Evolutionary conservation across 768 basidiomycete genomes (phyloP).

Genomic region (Auriscalpium microsporum): DNA sequence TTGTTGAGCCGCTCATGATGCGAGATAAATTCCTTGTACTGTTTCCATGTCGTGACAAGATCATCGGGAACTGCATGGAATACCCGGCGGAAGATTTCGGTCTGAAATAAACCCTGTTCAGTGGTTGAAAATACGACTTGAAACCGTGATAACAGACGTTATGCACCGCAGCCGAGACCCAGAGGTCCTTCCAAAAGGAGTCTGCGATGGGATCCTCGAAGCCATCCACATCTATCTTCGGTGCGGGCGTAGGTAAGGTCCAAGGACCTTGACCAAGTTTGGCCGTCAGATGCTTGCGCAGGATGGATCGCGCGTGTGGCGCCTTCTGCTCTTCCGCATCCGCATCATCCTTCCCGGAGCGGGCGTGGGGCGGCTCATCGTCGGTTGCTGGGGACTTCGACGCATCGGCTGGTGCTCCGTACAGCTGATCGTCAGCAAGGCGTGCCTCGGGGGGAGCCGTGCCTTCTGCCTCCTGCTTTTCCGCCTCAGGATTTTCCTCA

Average conservation of each 20-base stretch:
- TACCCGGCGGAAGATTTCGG: slow-evolving; percentile 91
- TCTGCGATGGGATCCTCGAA: slow-evolving; percentile 89
- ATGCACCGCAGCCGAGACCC: slow-evolving; percentile 79
- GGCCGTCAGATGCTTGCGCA: slow-evolving; percentile 45
- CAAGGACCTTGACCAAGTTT: slow-evolving; percentile 48
- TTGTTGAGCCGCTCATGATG: slow-evolving; percentile 70
- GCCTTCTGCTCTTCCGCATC: slow-evolving; percentile 43
- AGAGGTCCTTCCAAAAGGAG: slow-evolving; percentile 82
- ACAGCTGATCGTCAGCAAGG: slow-evolving; percentile 36
- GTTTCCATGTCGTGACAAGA: slow-evolving; percentile 88
- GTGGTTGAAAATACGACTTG: background rate
- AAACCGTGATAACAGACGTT: slow-evolving; percentile 45
- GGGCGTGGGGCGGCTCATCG: slow-evolving; percentile 40
- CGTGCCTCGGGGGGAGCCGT: slow-evolving; percentile 24
- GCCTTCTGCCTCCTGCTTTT: slow-evolving; percentile 4
- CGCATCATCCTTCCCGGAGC: slow-evolving; percentile 34
- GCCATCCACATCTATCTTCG: slow-evolving; percentile 61
- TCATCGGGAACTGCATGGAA: slow-evolving; percentile 95
- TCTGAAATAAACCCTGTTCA: slow-evolving; percentile 36
- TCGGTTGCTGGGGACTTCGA: slow-evolving; percentile 32
- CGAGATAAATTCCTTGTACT: slow-evolving; percentile 78
- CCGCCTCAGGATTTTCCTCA: slow-evolving; percentile 1
- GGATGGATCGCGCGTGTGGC: slow-evolving; percentile 37
- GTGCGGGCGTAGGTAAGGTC: slow-evolving; percentile 59
- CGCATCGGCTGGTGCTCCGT: slow-evolving; percentile 50